phyloP scores from a whole-genome alignment of 306 rosid species.

The Sindora glabra region DNA sequence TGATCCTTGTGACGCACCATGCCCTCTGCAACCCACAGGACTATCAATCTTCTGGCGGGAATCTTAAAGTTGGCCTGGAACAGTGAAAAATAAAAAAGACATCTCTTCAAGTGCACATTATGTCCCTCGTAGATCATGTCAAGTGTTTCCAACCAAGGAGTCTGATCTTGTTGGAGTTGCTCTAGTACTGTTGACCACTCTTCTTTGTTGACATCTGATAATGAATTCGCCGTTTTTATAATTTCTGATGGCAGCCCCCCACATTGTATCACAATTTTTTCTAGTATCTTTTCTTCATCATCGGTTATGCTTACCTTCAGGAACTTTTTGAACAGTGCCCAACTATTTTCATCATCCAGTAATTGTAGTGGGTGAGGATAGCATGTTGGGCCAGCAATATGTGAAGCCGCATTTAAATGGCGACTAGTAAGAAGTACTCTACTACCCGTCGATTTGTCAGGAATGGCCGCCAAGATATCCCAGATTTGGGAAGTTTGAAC shows the following conservation, averaged over 20 bases:
- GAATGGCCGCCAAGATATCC: conserved; percentile 6
- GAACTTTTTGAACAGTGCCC: neutral
- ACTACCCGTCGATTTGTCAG: neutral
- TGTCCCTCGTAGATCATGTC: neutral
- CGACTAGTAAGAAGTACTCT: conserved; percentile 22
- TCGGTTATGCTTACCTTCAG: neutral
- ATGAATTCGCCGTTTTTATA: neutral
- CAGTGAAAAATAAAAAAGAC: conserved; percentile 2
- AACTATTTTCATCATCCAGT: conserved; percentile 15
- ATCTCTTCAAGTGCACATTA: neutral
- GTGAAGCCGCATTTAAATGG: neutral
- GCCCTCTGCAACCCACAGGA: conserved; percentile 31
- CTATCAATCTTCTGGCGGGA: conserved; percentile 27
- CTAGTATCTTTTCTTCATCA: neutral
- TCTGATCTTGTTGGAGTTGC: neutral
- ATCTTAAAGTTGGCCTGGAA: conserved; percentile 24
- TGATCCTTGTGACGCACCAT: neutral
- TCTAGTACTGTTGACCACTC: neutral
- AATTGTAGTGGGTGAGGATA: neutral
- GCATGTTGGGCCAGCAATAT: neutral
- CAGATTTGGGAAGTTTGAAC: neutral
- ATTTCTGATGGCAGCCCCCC: conserved; percentile 21
- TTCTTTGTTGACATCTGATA: neutral
- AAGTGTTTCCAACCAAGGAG: neutral
- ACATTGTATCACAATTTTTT: conserved; percentile 11